Percentiles rank a stretch among this genome's conserved stretches.
Conservation (phyloP, 1,284 basidiomycete species). For the Irpex sp. region DNA sequence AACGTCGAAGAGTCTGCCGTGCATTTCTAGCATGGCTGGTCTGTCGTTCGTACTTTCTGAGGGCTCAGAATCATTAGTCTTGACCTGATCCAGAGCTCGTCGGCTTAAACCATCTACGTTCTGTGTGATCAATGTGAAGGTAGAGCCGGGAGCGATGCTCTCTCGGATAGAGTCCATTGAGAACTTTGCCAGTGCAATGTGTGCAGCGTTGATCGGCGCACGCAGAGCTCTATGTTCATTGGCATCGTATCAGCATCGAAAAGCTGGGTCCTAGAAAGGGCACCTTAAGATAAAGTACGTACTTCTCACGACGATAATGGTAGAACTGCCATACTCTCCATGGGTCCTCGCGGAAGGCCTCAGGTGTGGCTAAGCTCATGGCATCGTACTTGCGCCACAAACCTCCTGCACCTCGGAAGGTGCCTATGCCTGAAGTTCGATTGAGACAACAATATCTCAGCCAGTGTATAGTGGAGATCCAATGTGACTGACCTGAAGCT, state of each 20-base stretch:
- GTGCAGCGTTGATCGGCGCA: slow-evolving; percentile 55
- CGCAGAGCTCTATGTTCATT: slow-evolving; percentile 36
- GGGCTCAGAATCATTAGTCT: background rate
- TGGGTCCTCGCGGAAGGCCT: slow-evolving; percentile 51
- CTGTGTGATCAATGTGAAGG: slow-evolving; percentile 59
- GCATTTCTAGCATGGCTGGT: slow-evolving; percentile 56
- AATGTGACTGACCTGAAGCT: slow-evolving; percentile 40
- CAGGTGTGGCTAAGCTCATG: slow-evolving; percentile 52
- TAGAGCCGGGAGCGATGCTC: slow-evolving; percentile 36
- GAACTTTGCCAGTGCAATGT: slow-evolving; percentile 46
- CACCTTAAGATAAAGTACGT: too few species aligned
- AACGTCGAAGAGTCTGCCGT: slow-evolving; percentile 57
- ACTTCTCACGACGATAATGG: slow-evolving; percentile 48
- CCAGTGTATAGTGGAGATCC: background rate
- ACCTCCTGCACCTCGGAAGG: slow-evolving; percentile 58
- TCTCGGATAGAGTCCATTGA: slow-evolving; percentile 36
- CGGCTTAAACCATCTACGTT: slow-evolving; percentile 62
- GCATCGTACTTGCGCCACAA: slow-evolving; percentile 59
- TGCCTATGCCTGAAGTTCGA: slow-evolving; percentile 46
- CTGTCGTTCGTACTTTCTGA: slow-evolving; percentile 15
- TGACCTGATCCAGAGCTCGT: slow-evolving; percentile 27
- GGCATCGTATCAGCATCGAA: background rate
- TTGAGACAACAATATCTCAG: background rate
- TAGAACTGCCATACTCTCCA: slow-evolving; percentile 64
- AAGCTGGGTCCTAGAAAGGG: too few species aligned